phyloP scores from a whole-genome alignment of 768 basidiomycete genomes.

The Amanita subjunquillea region DNA sequence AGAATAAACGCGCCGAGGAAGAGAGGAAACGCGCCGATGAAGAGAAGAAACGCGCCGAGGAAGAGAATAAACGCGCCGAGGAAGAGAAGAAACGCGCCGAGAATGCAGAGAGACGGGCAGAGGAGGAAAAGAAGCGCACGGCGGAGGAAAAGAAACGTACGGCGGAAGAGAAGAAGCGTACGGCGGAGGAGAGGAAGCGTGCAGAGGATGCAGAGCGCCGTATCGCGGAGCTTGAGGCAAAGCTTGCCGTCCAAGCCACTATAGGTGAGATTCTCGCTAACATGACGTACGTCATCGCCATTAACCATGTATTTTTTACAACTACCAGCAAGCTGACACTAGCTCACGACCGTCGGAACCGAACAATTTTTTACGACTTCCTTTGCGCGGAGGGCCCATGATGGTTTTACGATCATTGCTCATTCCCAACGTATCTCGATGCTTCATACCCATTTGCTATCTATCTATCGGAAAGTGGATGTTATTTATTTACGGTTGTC shows the following conservation, averaged over 20 bases:
- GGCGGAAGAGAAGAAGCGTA: background rate
- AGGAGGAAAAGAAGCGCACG: background rate
- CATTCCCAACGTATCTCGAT: too few species aligned
- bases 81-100: background rate
- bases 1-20: too few species aligned
- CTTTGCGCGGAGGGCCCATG: too few species aligned
- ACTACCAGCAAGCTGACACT: too few species aligned
- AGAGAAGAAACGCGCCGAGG: background rate
- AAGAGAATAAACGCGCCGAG: background rate
- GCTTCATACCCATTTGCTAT: too few species aligned
- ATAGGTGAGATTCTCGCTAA: background rate
- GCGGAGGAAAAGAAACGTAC: background rate
- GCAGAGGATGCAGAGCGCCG: background rate
- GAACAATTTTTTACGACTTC: too few species aligned
- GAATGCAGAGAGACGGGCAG: too few species aligned
- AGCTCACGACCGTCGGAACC: too few species aligned
- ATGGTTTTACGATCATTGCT: too few species aligned
- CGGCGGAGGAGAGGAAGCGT: background rate
- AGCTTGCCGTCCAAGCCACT: background rate
- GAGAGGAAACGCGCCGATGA: background rate
- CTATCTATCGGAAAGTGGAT: too few species aligned
- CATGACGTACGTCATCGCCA: background rate
- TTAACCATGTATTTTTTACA: too few species aligned
- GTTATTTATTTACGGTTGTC: too few species aligned
- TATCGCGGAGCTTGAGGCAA: background rate